Percentiles rank a stretch among this genome's conserved stretches.
These are phyloP conservation scores for Moesziomyces globuligerus DNA, from an alignment of 1,284 basidiomycete species.

Conservation along the genomic window DNA sequence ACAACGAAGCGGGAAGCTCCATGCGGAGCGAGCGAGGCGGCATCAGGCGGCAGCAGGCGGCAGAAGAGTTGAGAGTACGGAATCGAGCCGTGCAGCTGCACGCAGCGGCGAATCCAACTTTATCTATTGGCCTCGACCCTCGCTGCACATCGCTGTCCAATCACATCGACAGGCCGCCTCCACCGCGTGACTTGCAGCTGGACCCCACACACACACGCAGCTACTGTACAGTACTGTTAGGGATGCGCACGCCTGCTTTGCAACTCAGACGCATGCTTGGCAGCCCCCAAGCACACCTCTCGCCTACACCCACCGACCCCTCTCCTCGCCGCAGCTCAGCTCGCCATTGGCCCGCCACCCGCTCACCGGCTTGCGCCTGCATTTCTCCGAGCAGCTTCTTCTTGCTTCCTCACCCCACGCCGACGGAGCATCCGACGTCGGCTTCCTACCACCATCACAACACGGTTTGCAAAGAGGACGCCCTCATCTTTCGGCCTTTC, in stretches of 20 bases:
- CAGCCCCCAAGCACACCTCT: no score
- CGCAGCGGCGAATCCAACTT: neutral
- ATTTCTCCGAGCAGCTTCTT: no score
- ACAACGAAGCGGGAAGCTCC: neutral
- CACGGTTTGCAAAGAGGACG: no score
- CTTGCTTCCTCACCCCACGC: neutral
- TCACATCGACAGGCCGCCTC: slow-evolving; percentile 5
- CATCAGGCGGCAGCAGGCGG: no score
- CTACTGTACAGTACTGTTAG: neutral
- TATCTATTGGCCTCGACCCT: neutral
- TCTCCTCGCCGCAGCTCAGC: neutral
- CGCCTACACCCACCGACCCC: neutral
- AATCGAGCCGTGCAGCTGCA: neutral
- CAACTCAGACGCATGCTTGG: neutral
- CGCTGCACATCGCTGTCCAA: slow-evolving; percentile 11
- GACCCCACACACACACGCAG: slow-evolving; percentile 11
- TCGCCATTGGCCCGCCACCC: neutral
- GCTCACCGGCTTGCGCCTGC: no score
- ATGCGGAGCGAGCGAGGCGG: no score
- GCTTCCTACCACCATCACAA: neutral
- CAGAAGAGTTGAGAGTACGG: no score
- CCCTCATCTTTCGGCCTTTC: no score
- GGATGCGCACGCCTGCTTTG: neutral
- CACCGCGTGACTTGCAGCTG: neutral
- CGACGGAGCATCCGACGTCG: neutral